phyloP scores from a whole-genome alignment of 2,329 filamentous ascomycete genomes.

The Calonectria crousiana region DNA sequence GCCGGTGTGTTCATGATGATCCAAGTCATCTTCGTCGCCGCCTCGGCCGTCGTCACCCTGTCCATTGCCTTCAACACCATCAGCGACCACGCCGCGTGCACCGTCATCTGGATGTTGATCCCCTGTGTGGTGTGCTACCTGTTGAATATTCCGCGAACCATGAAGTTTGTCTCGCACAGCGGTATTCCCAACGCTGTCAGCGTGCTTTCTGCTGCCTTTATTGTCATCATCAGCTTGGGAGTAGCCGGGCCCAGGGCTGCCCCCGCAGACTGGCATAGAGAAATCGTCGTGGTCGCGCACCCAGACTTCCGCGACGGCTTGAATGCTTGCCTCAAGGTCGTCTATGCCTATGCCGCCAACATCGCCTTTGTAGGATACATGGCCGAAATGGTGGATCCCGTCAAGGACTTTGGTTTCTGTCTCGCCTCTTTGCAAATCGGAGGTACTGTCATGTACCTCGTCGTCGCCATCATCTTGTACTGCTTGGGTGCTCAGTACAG shows the following conservation, averaged over 20 bases:
- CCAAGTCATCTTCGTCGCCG: conserved; percentile 39
- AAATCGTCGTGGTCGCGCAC: conserved; percentile 37
- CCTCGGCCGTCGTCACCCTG: conserved; percentile 34
- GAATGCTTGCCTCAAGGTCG: conserved; percentile 38
- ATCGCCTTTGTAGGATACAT: conserved; percentile 44
- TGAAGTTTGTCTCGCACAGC: conserved; percentile 40
- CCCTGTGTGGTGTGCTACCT: conserved; percentile 34
- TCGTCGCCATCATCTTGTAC: conserved; percentile 41
- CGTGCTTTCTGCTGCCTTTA: conserved; percentile 33
- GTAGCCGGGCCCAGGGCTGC: conserved; percentile 33
- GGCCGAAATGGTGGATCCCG: conserved; percentile 41
- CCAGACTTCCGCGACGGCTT: conserved; percentile 40
- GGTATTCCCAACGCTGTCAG: conserved; percentile 40
- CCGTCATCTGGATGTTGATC: conserved; percentile 36
- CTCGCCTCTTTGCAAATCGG: conserved; percentile 39
- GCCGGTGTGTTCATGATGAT: conserved; percentile 41
- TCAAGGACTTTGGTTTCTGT: conserved; percentile 38
- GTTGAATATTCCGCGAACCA: conserved; percentile 35
- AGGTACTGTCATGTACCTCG: conserved; percentile 41
- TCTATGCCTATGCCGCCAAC: conserved; percentile 45
- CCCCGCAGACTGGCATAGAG: conserved; percentile 32
- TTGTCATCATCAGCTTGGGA: conserved; percentile 37
- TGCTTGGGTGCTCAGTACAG: conserved; percentile 40
- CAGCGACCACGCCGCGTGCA: conserved; percentile 36
- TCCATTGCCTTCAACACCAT: conserved; percentile 39